Evolutionary conservation across 768 basidiomycete genomes (phyloP), one percentile per base, ranked within the genome.

Genomic region (Collybia sp.): DNA sequence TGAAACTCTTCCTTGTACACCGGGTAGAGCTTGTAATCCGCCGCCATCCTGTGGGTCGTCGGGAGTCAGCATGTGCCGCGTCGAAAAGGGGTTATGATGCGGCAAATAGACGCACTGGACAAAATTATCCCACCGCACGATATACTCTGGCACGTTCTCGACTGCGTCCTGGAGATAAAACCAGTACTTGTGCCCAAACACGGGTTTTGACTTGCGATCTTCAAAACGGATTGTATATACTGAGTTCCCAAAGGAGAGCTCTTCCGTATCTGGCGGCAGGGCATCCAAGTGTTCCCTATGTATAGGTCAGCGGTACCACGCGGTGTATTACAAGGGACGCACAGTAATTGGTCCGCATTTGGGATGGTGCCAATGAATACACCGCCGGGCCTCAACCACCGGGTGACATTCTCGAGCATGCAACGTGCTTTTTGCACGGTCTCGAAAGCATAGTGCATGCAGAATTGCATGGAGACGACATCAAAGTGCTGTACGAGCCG

Each of bases 381-480:
- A 3, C 96, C 96, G 18, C 94, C 95, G 19, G 75, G 71, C 25
- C 88, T 72, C 38, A 99, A 71, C 73, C 85, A 84, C 39, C 76
- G 67, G 46, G 82, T 79, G 25, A 93, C 94, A 61, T 99, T 99
- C 32, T 82, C 77, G 30, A 99, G 80, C 96, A 99, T 96, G 62
- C 82, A 85, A 30, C 90, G 77, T 18, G 83, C 88, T 60, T 96
- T 96, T 48, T 77, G 71, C 25, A 82, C 77, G n/a, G 78, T 86
- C 64, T 98, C 93, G 62, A 99, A 98, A 6, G 96, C 96, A 59
- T 99, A 98, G 63, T 99, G 96, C 90, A 99, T 97, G 66, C 96
- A 98, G 63, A 99, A 99, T 61, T 99, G 96, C 92, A 97, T 91
- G 2, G 92, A 90, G 5, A 98, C 93, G 46, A 93, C 90, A 58